Base-by-base conservation (phyloP, 2,329 filamentous ascomycete genomes). In the Exophiala mesophila region DNA sequence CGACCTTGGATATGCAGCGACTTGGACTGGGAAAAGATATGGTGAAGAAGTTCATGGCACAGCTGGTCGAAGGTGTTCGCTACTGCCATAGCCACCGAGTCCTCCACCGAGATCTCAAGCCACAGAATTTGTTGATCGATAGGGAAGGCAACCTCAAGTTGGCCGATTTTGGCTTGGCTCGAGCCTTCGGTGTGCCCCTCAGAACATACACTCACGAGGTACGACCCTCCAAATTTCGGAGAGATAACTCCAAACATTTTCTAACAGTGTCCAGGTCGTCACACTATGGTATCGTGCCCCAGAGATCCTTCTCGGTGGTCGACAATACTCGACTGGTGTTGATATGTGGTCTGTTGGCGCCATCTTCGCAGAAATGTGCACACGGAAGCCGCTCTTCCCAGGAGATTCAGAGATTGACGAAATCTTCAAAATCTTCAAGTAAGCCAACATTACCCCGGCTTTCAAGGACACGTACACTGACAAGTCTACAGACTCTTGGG, bases 341-440 rank as follows among this genome's bases (percentile, higher is more conserved):
- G 88, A 95, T 60, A 95, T 95, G 85, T 95, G 88, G 88, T 92
- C 86, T 21, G 82, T 89, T 36, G 88, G 88, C 49, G 92, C 88
- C 65, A 95, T 95, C 65, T 94, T 95, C 64, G 88, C 89, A 7
- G 88, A 95, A 67, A 95, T 95, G 89, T 94, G 87, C 67, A 95
- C 88, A 2, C 80, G 87, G 58, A 94, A 94, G 68, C 88, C 88
- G 4, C 73, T 95, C 31, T 95, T 95, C 72, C 88, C 88, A 9
- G 88, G 88, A 45, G 88, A 95, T 63, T 92, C 86, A 4, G 87
- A 94, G 62, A 94, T 94, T 66, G 87, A 94, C 59, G 87, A 94
- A 66, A 94, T 94, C 60, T 94, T 94, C 75, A 92, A 90, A 70
- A 94, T 83, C 62, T 95, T 95, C 81, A 79, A 82, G 86, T 88